These are phyloP conservation scores for Cutaneotrichosporon daszewskae DNA, from an alignment of 1,284 basidiomycete species.

Conservation along the genomic window DNA sequence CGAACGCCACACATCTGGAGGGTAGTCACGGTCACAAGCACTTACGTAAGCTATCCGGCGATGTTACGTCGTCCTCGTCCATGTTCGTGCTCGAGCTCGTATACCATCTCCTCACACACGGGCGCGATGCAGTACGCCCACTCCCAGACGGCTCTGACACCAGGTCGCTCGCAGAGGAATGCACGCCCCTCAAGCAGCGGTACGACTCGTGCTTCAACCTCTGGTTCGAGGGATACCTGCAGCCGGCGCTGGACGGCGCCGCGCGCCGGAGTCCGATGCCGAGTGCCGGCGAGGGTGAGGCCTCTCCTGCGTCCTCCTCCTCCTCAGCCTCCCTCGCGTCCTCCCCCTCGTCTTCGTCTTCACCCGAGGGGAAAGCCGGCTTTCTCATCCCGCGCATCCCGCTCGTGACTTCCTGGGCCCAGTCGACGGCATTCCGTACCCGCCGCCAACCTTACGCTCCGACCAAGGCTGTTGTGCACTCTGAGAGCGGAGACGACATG, in stretches of 20 bases:
- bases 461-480: no score
- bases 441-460: constrained; percentile 5
- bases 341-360: constrained; percentile 1
- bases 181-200: constrained; percentile 79
- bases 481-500: constrained; percentile 14
- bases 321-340: constrained; percentile 1
- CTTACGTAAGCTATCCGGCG: no score
- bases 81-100: no score
- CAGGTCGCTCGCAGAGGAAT: constrained; percentile 50
- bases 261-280: neutral
- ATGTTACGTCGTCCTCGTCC: no score
- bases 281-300: neutral
- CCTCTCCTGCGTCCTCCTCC: neutral
- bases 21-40: no score
- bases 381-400: neutral
- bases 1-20: no score
- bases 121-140: constrained; percentile 4
- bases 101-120: no score
- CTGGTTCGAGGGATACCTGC: constrained; percentile 93
- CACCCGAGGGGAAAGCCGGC: neutral
- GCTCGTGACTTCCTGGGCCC: constrained; percentile 24
- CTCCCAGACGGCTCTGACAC: neutral
- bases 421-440: constrained; percentile 20
- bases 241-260: constrained; percentile 52
- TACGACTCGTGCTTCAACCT: constrained; percentile 94